phyloP scores from a whole-genome alignment of 2,329 filamentous ascomycete genomes.

The Penicillium sp. region DNA sequence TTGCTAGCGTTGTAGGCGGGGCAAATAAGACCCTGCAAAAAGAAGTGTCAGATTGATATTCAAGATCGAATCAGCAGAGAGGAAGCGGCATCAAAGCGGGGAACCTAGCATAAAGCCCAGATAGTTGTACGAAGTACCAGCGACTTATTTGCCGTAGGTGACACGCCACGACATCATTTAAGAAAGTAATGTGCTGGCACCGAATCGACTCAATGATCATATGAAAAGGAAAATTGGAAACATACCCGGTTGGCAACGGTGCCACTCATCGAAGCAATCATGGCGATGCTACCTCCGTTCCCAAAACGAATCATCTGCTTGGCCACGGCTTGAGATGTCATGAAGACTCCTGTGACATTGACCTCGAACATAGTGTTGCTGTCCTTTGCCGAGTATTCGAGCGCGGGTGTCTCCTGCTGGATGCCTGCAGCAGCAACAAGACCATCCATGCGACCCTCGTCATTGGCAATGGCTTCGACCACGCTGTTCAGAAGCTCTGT shows the following conservation, averaged over 20 bases:
- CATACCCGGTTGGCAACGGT: constrained; percentile 58
- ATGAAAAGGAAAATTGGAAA: constrained; percentile 9
- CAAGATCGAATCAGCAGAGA: background rate
- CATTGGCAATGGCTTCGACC: constrained; percentile 67
- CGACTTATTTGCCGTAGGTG: background rate
- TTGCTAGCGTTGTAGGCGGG: constrained; percentile 54
- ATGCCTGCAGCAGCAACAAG: constrained; percentile 71
- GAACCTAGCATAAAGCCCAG: background rate
- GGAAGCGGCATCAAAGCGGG: background rate
- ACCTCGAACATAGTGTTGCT: constrained; percentile 65
- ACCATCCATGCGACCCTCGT: constrained; percentile 75
- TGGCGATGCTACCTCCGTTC: constrained; percentile 61
- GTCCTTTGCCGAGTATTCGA: constrained; percentile 71
- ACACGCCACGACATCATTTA: background rate
- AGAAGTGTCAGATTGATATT: background rate
- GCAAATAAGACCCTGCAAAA: constrained; percentile 47
- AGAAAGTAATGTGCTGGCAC: constrained; percentile 5
- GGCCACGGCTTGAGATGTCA: constrained; percentile 65
- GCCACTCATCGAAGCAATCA: constrained; percentile 66
- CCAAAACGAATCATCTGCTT: constrained; percentile 65
- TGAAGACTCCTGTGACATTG: constrained; percentile 64
- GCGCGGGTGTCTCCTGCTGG: constrained; percentile 79
- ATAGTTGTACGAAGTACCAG: background rate
- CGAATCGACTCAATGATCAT: background rate
- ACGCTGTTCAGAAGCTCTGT: constrained; percentile 67